Conservation (phyloP, 257 asterid species). For the Petrea volubilis region DNA sequence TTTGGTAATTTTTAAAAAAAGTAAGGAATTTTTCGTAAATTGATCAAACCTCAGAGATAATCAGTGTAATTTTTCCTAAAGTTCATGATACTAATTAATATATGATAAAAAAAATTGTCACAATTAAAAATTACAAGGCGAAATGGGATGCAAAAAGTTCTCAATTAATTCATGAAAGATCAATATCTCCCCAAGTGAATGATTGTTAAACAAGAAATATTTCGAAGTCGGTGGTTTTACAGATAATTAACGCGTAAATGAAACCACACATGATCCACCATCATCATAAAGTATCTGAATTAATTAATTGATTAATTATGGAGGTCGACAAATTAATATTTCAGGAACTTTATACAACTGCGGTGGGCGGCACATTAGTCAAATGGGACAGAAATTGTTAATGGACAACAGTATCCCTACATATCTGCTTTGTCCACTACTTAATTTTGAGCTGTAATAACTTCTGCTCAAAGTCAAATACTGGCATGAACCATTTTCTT, state of each 20-base stretch:
- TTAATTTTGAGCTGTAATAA: slow-evolving; percentile 32
- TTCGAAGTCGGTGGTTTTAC: not conserved
- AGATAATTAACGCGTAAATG: slow-evolving; percentile 19
- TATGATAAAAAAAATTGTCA: too few species aligned
- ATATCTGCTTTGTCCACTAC: slow-evolving; percentile 58
- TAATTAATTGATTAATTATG: too few species aligned
- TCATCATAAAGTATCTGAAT: slow-evolving; percentile 37
- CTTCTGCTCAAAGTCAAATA: slow-evolving; percentile 34
- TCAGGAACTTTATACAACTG: slow-evolving; percentile 7
- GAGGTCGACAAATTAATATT: not conserved
- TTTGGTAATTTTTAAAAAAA: too few species aligned
- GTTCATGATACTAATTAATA: too few species aligned
- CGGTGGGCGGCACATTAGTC: slow-evolving; percentile 43
- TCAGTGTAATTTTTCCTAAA: too few species aligned
- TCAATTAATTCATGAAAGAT: slow-evolving; percentile 1
- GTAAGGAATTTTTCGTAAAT: too few species aligned
- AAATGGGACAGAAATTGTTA: slow-evolving; percentile 28
- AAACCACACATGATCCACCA: slow-evolving; percentile 8
- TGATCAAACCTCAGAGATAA: too few species aligned
- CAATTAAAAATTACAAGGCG: too few species aligned
- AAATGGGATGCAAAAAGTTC: too few species aligned
- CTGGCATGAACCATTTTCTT: slow-evolving; percentile 32
- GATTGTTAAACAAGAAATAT: not conserved
- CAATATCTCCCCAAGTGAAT: not conserved
- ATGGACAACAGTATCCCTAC: slow-evolving; percentile 57